Evolutionary conservation across 2,329 filamentous ascomycete species (phyloP).

Genomic region (Ampelomyces quisqualis): DNA sequence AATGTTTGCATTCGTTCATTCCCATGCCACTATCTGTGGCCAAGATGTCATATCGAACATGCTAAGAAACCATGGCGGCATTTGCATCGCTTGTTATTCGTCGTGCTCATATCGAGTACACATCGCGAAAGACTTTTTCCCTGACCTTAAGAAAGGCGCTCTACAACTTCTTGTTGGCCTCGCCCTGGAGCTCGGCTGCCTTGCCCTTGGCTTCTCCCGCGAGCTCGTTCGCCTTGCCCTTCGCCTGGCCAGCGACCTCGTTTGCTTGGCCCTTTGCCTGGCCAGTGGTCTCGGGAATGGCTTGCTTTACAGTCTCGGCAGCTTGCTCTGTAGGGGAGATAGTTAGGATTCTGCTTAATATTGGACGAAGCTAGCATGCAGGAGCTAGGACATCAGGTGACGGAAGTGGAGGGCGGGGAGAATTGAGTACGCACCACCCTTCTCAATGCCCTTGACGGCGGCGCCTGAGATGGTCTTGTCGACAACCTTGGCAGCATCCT

Average conservation of each 20-base stretch:
- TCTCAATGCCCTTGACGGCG: constrained; percentile 63
- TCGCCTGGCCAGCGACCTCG: constrained; percentile 35
- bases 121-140: constrained; percentile 1
- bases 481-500: constrained; percentile 60
- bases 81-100: not conserved
- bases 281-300: constrained; percentile 26
- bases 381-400: constrained; percentile 6
- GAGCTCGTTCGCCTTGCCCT: constrained; percentile 47
- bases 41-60: not conserved
- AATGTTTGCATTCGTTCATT: constrained; percentile 5
- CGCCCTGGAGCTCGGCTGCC: constrained; percentile 45
- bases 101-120: constrained; percentile 3
- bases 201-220: constrained; percentile 48
- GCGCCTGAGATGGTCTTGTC: constrained; percentile 58
- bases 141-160: constrained; percentile 17
- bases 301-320: constrained; percentile 46
- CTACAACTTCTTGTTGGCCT: constrained; percentile 52
- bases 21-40: not conserved
- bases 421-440: constrained; percentile 56
- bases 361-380: not conserved
- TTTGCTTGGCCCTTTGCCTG: constrained; percentile 43
- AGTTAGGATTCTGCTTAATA: constrained; percentile 22
- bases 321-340: constrained; percentile 50
- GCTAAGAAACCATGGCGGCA: not conserved
- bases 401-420: not conserved